Evolutionary conservation across 139 green algal species (phyloP), one percentile per base, ranked within the genome.

Genomic region (Eudorina sp.): DNA sequence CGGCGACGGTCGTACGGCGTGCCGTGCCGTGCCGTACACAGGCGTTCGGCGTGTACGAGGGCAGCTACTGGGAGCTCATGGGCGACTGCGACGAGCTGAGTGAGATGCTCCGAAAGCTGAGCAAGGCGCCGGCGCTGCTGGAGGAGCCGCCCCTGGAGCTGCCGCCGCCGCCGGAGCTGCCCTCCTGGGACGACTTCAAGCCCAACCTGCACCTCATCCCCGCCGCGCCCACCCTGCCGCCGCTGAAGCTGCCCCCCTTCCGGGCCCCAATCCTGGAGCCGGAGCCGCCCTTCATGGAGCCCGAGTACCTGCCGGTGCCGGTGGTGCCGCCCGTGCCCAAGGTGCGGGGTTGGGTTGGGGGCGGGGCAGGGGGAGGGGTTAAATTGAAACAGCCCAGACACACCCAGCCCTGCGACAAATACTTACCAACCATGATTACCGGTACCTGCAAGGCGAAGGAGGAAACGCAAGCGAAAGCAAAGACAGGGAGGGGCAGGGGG

Each of bases 1-100:
- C 68, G 7, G 11, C 14, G n/a, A n/a, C n/a, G n/a, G n/a, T n/a
- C n/a, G n/a, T n/a, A n/a, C n/a, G n/a, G n/a, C n/a, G n/a, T n/a
- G n/a, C 4, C 74, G 7, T 48, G 34, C 8, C 13, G 48, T 55
- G 48, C 13, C 48, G 48, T 66, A n/a, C 72, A 1, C 83, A 94
- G 89, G 90, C 91, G 0, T 87, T 93, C 70, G 94, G 94, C 25
- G 92, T 95, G 55, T 96, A 96, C 70, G 94, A 96, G 87, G 94
- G 94, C 74, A 94, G 80, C 60, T 96, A 96, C 84, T 96, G 93
- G 92, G 90, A 95, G 85, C 88, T 96, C 46, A 82, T 96, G 29
- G 92, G 82, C 7, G 91, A 95, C 43, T 41, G 90, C 8, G 75
- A 91, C 2, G 92, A 95, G 60, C 78, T 96, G 88, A 77, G 84